phyloP scores from a whole-genome alignment of 345 rosid species.

The Eucalyptus polybractea region DNA sequence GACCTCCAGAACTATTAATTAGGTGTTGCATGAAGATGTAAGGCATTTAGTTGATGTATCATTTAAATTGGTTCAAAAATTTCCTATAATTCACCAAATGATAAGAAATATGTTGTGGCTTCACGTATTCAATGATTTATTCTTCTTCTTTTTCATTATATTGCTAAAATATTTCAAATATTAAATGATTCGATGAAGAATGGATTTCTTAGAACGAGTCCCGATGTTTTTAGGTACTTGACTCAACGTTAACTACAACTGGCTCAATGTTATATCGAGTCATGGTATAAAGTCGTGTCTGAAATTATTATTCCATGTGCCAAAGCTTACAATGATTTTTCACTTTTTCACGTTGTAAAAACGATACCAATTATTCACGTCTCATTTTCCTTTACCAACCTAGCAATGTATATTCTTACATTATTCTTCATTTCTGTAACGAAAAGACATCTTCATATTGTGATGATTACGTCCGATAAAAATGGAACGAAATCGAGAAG shows the following conservation, averaged over 20 bases:
- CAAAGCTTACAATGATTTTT: neutral
- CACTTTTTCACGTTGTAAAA: neutral
- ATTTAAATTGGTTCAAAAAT: neutral
- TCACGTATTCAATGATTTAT: neutral
- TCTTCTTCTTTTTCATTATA: neutral
- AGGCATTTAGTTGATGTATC: neutral
- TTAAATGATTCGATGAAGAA: neutral
- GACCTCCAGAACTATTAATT: neutral
- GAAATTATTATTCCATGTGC: neutral
- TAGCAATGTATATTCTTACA: neutral
- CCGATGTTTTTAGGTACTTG: neutral
- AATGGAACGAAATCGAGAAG: neutral
- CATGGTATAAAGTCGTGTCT: neutral
- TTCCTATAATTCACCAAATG: neutral
- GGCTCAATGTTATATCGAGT: neutral
- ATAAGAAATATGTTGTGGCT: neutral
- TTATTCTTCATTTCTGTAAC: neutral
- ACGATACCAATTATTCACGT: neutral
- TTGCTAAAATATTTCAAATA: neutral
- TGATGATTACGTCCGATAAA: neutral
- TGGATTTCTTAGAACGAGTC: neutral
- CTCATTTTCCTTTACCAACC: neutral
- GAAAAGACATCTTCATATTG: neutral
- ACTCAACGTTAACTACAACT: neutral
- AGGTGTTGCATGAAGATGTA: neutral